Percentiles rank a stretch among this genome's conserved stretches.
phyloP scores from a whole-genome alignment of 129 eudicot species.

The sunflower (Helianthus annuus) region HanXRQr2.0-SUNRISE NC_035445.2:159271673-159272172 shows the following conservation, averaged over 20 bases:
- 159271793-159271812: neutral
- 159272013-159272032: slow-evolving; percentile 30
- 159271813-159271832: slow-evolving; percentile 12
- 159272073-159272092: slow-evolving; percentile 66
- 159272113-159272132: slow-evolving; percentile 30
- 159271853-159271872: slow-evolving; percentile 22
- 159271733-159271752: too few relatives aligned
- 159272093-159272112: slow-evolving; percentile 59
- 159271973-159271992: slow-evolving; percentile 80
- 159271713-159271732: too few relatives aligned
- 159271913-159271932: slow-evolving; percentile 73
- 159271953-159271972: slow-evolving; percentile 66
- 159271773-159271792: neutral
- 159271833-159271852: neutral
- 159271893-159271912: slow-evolving; percentile 68
- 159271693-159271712: too few relatives aligned
- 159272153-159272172: slow-evolving; percentile 75
- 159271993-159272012: slow-evolving; percentile 63
- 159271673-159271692: too few relatives aligned
- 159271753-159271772: neutral
- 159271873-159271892: slow-evolving; percentile 69
- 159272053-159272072: slow-evolving; percentile 71
- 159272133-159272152: slow-evolving; percentile 57
- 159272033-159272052: slow-evolving; percentile 41
- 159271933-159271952: slow-evolving; percentile 74